Evolutionary conservation across 768 basidiomycete genomes (phyloP).

Genomic region (Lepiota venenata): DNA sequence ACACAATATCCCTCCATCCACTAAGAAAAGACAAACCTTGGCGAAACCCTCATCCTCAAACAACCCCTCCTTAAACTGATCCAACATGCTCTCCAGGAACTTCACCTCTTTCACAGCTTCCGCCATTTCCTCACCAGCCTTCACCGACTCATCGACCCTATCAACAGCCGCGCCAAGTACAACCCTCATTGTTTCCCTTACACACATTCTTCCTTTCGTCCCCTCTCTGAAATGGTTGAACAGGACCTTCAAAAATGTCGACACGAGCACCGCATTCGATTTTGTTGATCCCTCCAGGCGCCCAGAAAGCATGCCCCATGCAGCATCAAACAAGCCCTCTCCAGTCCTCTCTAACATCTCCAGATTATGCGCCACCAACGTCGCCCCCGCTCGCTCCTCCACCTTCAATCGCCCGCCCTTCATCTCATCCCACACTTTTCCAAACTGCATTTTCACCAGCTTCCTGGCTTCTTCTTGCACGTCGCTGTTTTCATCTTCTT

Average conservation of each 20-base stretch:
- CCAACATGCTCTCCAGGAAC: conserved; percentile 33
- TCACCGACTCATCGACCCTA: conserved; percentile 24
- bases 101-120: neutral
- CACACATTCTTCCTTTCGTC: conserved; percentile 20
- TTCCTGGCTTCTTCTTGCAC: conserved; percentile 4
- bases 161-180: conserved; percentile 31
- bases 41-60: conserved; percentile 42
- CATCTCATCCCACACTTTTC: conserved; percentile 47
- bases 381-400: conserved; percentile 39
- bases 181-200: conserved; percentile 26
- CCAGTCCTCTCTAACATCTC: conserved; percentile 28
- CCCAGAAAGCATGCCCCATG: conserved; percentile 41
- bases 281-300: conserved; percentile 23
- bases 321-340: conserved; percentile 45
- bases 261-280: conserved; percentile 30
- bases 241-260: conserved; percentile 45
- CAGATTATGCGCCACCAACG: conserved; percentile 39
- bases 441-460: conserved; percentile 44
- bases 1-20: neutral
- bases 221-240: conserved; percentile 34
- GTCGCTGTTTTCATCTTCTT: neutral
- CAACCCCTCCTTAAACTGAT: conserved; percentile 48
- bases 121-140: neutral
- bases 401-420: conserved; percentile 41
- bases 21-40: conserved; percentile 33